These are phyloP conservation scores for Aspergillus persii DNA, from an alignment of 2,329 filamentous ascomycete species.

Conservation along the genomic window DNA sequence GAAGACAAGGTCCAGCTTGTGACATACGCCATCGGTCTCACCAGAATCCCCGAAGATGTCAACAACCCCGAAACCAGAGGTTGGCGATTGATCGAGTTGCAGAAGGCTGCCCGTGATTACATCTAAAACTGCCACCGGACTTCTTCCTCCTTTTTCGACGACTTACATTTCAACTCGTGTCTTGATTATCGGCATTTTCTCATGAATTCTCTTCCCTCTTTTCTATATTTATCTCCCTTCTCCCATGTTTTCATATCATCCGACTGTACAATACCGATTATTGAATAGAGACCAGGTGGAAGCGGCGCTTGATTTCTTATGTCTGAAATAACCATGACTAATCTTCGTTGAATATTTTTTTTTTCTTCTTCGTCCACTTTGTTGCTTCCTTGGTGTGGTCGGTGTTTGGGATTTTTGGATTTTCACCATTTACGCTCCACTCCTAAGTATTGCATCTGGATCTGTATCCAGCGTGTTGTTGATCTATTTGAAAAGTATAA, in stretches of 20 bases:
- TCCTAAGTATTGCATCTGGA: constrained; percentile 27
- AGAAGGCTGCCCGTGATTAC: constrained; percentile 95
- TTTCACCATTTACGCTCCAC: constrained; percentile 22
- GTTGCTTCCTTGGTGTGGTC: constrained; percentile 3
- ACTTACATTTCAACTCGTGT: constrained; percentile 7
- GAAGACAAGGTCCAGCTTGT: constrained; percentile 98
- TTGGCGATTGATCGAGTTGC: constrained; percentile 96
- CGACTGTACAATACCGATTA: constrained; percentile 41
- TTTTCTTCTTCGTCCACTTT: constrained; percentile 13
- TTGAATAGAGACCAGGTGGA: constrained; percentile 37
- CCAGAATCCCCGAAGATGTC: constrained; percentile 88
- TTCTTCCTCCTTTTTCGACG: constrained; percentile 7
- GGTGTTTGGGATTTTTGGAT: constrained; percentile 23
- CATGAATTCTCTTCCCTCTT: constrained; percentile 18
- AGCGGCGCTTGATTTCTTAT: constrained; percentile 31
- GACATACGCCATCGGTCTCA: constrained; percentile 96
- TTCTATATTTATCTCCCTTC: constrained; percentile 23
- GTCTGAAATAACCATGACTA: constrained; percentile 26
- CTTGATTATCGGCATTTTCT: constrained; percentile 18
- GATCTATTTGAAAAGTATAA: neutral
- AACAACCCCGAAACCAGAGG: constrained; percentile 95
- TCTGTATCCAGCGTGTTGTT: constrained; percentile 15
- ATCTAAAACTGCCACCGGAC: constrained; percentile 49
- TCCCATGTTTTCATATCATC: constrained; percentile 30
- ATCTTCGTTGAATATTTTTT: constrained; percentile 17